Evolutionary conservation across 768 basidiomycete genomes (phyloP).

Genomic region (Cyathus striatus): DNA sequence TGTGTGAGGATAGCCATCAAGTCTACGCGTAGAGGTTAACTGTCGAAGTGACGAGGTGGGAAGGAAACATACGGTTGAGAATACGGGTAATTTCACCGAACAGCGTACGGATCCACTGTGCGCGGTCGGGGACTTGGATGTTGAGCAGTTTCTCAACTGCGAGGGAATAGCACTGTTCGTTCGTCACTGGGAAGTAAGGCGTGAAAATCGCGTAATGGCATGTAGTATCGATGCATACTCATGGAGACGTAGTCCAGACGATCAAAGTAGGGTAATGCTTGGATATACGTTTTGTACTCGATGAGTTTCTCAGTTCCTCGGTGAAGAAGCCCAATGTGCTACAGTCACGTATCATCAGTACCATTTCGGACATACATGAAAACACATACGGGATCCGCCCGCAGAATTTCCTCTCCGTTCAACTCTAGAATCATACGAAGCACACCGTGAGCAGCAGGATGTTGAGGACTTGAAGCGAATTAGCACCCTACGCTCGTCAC

Average conservation of each 20-base stretch:
- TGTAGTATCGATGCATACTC: constrained; percentile 54
- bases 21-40: constrained; percentile 33
- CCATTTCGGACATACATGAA: background rate
- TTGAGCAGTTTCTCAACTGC: constrained; percentile 98
- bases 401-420: constrained; percentile 93
- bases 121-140: constrained; percentile 93
- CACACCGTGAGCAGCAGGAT: constrained; percentile 98
- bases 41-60: constrained; percentile 3
- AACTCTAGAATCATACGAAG: constrained; percentile 95
- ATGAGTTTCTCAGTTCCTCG: constrained; percentile 98
- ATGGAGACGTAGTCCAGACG: constrained; percentile 99
- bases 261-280: constrained; percentile 98
- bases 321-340: constrained; percentile 95
- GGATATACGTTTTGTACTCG: constrained; percentile 97
- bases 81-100: constrained; percentile 97
- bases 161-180: constrained; percentile 94
- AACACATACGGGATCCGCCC: constrained; percentile 70
- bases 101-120: constrained; percentile 96
- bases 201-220: constrained; percentile 1
- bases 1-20: constrained; percentile 96
- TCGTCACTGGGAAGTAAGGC: constrained; percentile 70
- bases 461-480: constrained; percentile 66
- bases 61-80: constrained; percentile 68
- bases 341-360: constrained; percentile 1
- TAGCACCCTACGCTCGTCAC: background rate